Evolutionary conservation across 495 filamentous ascomycete species (phyloP).

Genomic region (Neurospora tetraspora): DNA sequence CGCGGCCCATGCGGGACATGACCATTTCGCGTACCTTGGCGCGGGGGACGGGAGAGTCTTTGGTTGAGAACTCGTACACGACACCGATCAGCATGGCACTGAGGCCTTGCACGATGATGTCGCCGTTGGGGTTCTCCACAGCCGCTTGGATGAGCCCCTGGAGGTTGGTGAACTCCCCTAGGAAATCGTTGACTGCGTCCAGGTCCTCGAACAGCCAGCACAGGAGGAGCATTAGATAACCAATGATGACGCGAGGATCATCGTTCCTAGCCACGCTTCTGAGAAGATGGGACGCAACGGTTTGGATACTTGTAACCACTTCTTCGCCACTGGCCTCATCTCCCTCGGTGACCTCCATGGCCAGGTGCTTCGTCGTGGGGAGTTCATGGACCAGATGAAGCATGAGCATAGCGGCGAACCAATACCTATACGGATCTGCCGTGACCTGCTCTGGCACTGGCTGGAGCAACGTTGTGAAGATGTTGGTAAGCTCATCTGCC

Average conservation of each 20-base stretch:
- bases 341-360: conserved; percentile 78
- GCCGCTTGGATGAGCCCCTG: conserved; percentile 66
- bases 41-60: conserved; percentile 85
- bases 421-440: conserved; percentile 80
- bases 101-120: conserved; percentile 64
- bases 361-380: conserved; percentile 63
- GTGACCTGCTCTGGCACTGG: conserved; percentile 46
- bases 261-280: conserved; percentile 56
- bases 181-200: conserved; percentile 84
- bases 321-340: conserved; percentile 88
- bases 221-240: conserved; percentile 86
- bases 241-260: conserved; percentile 74
- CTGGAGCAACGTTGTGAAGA: conserved; percentile 67
- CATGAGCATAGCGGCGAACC: conserved; percentile 85
- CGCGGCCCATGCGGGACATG: conserved; percentile 67
- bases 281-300: conserved; percentile 72
- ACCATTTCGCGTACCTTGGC: conserved; percentile 74
- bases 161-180: conserved; percentile 88
- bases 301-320: conserved; percentile 88
- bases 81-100: conserved; percentile 78
- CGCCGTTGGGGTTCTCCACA: conserved; percentile 49
- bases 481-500: conserved; percentile 80
- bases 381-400: conserved; percentile 85
- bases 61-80: conserved; percentile 94
- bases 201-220: conserved; percentile 91